Evolutionary conservation across 1,284 basidiomycete species (phyloP), one percentile per base, ranked within the genome.

Genomic region (Singerocomus rubriflavus): DNA sequence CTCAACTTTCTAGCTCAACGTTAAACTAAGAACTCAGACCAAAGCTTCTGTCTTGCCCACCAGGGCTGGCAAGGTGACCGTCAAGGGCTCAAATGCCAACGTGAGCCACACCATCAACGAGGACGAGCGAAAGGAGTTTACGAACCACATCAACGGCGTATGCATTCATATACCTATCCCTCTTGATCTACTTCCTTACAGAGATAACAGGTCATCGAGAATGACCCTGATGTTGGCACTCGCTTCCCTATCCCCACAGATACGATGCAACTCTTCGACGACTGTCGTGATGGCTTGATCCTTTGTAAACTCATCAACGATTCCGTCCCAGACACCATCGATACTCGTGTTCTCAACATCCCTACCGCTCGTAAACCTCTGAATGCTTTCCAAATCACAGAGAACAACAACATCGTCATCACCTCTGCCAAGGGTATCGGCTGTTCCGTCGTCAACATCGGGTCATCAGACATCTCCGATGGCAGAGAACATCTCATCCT

Each of bases 401-500:
- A 99, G 71, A 99, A 99, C 79, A 98, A 99, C 79, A 99, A 98
- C 73, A 96, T 99, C 62, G 96, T 99, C 67, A 98, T 99, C 72
- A 91, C 92, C 10, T 99, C 97, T 31, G 85, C 96, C 38, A 96
- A 98, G 73, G 96, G 91, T 70, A 98, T 99, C 59, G 96, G 96
- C 33, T 98, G 97, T 69, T 95, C 91, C 8, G 94, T 98, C 46
- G 96, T 99, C 70, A 99, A 99, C 74, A 98, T 99, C 58, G 96
- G 97, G 33, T 89, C 96, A 0, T 81, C 84, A 17, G 96, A 99
- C 73, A 76, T 99, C 52, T 83, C 93, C 41, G 95, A 98, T 56
- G 95, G 96, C 8, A 79, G 91, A 52, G 96, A 99, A 70, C 96
- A 98, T 72, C 80, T 99, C 43, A 98, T 99, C 57, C 84, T 99